Evolutionary conservation across 1,284 basidiomycete genomes (phyloP), one percentile per base, ranked within the genome.

Genomic region (Coniferiporia weirii): DNA sequence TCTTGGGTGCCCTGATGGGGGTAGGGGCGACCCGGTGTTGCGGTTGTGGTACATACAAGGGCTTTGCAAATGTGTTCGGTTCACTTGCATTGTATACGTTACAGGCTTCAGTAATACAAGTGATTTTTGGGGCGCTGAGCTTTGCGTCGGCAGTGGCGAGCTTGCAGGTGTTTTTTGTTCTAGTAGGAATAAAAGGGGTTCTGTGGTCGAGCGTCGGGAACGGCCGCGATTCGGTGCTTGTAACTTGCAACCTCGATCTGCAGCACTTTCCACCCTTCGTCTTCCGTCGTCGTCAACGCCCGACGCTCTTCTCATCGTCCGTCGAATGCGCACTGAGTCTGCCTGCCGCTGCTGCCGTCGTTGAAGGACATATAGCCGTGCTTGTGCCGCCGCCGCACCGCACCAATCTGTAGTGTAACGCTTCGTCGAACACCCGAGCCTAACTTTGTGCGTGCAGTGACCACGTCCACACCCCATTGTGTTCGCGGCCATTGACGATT

Each of bases 201-300:
- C 27, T 27, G 40, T 12, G n/a, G 40, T 43, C 12, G 40, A 12
- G n/a, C 40, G 40, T 43, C 40, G 40, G 40, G 40, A 43, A 13
- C n/a, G 40, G 40, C 40, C 40, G 40, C 7, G 40, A 43, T 43
- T 43, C 40, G 40, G 40, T 43, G 40, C 40, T 43, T 43, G 40
- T 43, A 43, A 43, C 40, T n/a, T 43, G 10, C 12, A 12, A 43
- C 10, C 40, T 43, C 12, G 12, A 43, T 12, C 40, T 13, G 40
- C 40, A 43, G 40, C 40, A 43, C 2, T n/a, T n/a, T 13, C 12
- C n/a, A n/a, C 40, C n/a, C 40, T 43, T 43, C 40, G 40, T 43
- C 40, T 43, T 43, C 40, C 48, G 52, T 52, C 43, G 36, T 51
- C 15, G 12, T 43, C 56, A 40, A 17, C 56, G 27, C 49, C 48